These are phyloP conservation scores for Boletellus deceptivus DNA, from an alignment of 1,284 basidiomycete species.

Conservation along the genomic window DNA sequence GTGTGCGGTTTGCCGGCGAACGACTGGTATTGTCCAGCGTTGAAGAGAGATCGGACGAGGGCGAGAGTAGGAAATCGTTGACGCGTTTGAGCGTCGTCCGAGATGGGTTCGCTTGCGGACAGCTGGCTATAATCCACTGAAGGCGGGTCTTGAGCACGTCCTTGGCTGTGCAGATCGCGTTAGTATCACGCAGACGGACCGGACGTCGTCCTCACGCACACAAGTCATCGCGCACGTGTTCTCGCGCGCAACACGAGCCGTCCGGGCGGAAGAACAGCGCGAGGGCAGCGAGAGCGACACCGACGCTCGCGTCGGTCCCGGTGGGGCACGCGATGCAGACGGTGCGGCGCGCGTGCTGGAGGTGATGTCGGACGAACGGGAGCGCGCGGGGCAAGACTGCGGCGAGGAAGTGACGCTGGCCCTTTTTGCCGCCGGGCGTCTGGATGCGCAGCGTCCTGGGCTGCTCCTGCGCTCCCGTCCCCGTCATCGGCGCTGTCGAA, in stretches of 20 bases:
- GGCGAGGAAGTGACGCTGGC: slow-evolving; percentile 50
- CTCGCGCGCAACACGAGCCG: slow-evolving; percentile 37
- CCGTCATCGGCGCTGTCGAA: too few relatives aligned
- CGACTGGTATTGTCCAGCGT: background rate
- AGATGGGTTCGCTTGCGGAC: slow-evolving; percentile 73
- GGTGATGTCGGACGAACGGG: slow-evolving; percentile 44
- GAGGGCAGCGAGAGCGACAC: slow-evolving; percentile 57
- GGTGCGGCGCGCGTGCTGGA: slow-evolving; percentile 32
- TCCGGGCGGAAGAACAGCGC: slow-evolving; percentile 57
- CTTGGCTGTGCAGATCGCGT: slow-evolving; percentile 41
- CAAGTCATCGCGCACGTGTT: slow-evolving; percentile 9
- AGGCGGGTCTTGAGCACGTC: slow-evolving; percentile 61
- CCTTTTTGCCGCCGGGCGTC: slow-evolving; percentile 49
- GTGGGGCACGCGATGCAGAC: slow-evolving; percentile 57
- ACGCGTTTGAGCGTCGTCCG: slow-evolving; percentile 74
- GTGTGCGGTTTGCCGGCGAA: background rate
- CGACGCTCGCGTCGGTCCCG: slow-evolving; percentile 62
- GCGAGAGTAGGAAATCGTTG: slow-evolving; percentile 70
- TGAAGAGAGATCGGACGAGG: slow-evolving; percentile 20
- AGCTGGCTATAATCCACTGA: slow-evolving; percentile 77
- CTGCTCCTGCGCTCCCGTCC: background rate
- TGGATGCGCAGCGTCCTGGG: slow-evolving; percentile 29
- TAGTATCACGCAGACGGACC: background rate
- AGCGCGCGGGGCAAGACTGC: slow-evolving; percentile 48
- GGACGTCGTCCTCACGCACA: slow-evolving; percentile 17